Conservation (phyloP, 257 asterid genomes). For the Jacaranda mimosifolia region DNA sequence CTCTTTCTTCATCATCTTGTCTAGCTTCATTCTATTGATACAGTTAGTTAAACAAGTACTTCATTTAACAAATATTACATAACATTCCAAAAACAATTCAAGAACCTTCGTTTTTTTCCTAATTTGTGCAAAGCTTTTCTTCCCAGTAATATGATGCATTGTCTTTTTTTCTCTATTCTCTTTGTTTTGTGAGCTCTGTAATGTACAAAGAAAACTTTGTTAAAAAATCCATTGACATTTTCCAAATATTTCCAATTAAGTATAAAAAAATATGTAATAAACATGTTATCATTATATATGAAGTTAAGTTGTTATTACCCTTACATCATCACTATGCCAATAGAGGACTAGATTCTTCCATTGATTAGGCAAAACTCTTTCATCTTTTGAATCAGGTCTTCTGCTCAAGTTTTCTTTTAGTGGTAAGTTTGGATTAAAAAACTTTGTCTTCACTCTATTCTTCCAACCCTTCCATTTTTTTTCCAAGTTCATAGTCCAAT, state of each 20-base stretch:
- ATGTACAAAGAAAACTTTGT: neutral
- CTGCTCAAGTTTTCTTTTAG: too few relatives aligned
- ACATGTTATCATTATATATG: neutral
- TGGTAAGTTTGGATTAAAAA: too few relatives aligned
- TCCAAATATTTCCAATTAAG: too few relatives aligned
- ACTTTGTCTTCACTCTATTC: too few relatives aligned
- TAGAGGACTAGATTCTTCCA: neutral
- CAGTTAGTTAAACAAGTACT: neutral
- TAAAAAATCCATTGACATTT: neutral
- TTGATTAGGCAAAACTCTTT: neutral
- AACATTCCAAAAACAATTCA: neutral
- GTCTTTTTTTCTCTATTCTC: neutral
- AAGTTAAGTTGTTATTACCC: neutral
- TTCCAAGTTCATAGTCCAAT: too few relatives aligned
- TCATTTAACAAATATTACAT: neutral
- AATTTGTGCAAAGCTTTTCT: neutral
- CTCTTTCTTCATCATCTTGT: neutral
- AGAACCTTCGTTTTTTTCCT: neutral
- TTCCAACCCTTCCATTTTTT: too few relatives aligned
- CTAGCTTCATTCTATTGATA: neutral
- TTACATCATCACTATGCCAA: neutral
- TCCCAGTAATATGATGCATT: neutral
- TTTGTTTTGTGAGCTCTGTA: neutral
- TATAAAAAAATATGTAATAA: neutral
- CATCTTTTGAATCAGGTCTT: too few relatives aligned